Evolutionary conservation across 768 basidiomycete genomes (phyloP).

Genomic region (Coprinellus aureogranulatus): DNA sequence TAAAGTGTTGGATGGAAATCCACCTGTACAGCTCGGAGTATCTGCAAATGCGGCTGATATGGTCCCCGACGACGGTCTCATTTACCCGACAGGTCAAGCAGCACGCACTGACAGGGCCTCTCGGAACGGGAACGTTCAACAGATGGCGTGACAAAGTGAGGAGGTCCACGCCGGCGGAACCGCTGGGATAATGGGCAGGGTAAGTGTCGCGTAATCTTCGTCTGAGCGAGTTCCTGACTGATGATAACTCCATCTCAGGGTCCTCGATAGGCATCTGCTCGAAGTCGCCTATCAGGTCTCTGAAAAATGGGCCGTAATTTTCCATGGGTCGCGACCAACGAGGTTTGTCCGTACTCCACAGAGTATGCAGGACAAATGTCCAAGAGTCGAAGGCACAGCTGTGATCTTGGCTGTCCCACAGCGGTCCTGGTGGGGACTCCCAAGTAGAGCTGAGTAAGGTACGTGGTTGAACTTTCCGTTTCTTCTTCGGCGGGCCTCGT

Average conservation of each 20-base stretch:
- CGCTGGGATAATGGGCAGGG: background rate
- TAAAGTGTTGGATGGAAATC: background rate
- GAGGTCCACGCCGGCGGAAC: no score
- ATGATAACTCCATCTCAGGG: background rate
- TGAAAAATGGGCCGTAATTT: background rate
- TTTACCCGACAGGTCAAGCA: no score
- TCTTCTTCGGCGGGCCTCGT: constrained; percentile 25
- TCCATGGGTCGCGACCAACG: background rate
- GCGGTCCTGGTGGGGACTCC: background rate
- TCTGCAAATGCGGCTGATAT: no score
- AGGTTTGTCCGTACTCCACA: background rate
- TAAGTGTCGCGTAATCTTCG: background rate
- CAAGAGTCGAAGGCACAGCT: background rate
- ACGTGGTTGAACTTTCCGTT: constrained; percentile 27
- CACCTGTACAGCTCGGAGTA: no score
- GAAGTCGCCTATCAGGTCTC: background rate
- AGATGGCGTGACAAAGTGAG: no score
- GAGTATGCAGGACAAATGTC: background rate
- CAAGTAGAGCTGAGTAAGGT: background rate
- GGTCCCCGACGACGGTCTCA: no score
- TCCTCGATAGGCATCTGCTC: background rate
- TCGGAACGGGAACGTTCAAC: no score
- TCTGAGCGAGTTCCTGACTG: background rate
- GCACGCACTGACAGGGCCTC: no score
- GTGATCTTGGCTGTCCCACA: background rate